Conservation (phyloP, 1,284 basidiomycete genomes). For the Ganoderma lucidum region DNA sequence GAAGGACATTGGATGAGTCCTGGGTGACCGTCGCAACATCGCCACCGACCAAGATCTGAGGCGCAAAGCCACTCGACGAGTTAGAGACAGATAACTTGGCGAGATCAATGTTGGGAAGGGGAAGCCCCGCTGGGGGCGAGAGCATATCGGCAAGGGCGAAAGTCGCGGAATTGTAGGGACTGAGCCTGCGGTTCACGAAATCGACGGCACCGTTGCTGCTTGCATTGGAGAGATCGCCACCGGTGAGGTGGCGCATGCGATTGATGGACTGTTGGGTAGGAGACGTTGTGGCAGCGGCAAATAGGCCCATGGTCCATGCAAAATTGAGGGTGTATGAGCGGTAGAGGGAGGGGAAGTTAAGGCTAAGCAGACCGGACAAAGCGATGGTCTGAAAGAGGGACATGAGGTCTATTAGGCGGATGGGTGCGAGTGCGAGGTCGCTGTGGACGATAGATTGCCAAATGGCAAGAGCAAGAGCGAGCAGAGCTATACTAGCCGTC, state of each 20-base stretch:
- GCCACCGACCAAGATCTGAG: conserved; percentile 38
- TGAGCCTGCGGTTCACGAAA: conserved; percentile 80
- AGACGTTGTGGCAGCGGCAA: conserved; percentile 62
- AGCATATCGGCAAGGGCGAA: conserved; percentile 17
- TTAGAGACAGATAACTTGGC: conserved; percentile 23
- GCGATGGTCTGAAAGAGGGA: conserved; percentile 84
- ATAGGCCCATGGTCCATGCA: conserved; percentile 88
- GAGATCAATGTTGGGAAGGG: conserved; percentile 31
- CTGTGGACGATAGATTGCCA: conserved; percentile 66
- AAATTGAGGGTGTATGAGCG: conserved; percentile 87
- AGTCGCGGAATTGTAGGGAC: conserved; percentile 70
- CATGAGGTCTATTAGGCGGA: conserved; percentile 82
- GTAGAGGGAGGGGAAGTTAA: conserved; percentile 90
- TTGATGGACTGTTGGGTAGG: conserved; percentile 83
- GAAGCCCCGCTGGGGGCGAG: not conserved
- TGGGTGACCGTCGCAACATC: conserved; percentile 74
- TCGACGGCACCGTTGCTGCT: conserved; percentile 67
- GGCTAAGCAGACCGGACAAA: conserved; percentile 73
- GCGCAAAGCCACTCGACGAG: conserved; percentile 4
- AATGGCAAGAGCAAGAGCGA: conserved; percentile 72
- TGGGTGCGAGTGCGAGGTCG: conserved; percentile 52
- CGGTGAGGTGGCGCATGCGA: conserved; percentile 82
- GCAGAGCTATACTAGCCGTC: conserved; percentile 74
- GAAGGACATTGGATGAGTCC: conserved; percentile 67
- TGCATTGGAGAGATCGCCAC: conserved; percentile 73